phyloP scores from a whole-genome alignment of 2,329 filamentous ascomycete species.

The Ceratocystis albifundus region DNA sequence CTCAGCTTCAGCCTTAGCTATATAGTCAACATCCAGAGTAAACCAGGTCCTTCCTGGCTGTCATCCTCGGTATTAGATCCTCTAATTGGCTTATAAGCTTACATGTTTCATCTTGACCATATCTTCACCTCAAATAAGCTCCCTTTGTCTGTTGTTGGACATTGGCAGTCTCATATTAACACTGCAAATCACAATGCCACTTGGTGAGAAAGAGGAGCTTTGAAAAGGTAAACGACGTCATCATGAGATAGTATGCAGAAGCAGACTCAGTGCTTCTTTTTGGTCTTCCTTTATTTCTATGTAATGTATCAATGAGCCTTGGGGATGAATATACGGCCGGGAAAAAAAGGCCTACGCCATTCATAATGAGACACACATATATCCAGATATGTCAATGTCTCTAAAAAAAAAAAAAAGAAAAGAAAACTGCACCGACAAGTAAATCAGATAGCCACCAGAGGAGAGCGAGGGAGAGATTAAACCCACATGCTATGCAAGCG shows the following conservation, averaged over 20 bases:
- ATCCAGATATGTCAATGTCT: background rate
- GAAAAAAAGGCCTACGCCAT: background rate
- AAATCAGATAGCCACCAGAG: conserved; percentile 1
- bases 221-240: background rate
- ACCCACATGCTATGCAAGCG: conserved; percentile 6
- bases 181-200: conserved; percentile 4
- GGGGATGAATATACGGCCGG: no score
- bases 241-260: background rate
- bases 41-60: conserved; percentile 7
- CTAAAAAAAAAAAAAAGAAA: background rate
- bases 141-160: background rate
- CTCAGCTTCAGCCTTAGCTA: conserved; percentile 3
- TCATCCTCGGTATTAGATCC: background rate
- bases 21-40: background rate
- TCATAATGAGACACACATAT: background rate
- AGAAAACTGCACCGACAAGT: background rate
- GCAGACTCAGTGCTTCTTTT: background rate
- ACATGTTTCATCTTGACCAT: background rate
- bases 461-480: background rate
- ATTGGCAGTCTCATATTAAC: conserved; percentile 6
- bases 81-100: background rate
- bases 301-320: background rate
- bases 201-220: background rate
- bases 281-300: background rate
- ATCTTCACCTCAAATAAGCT: background rate